Conservation (phyloP, 1,284 basidiomycete genomes). For the Clitocybe nebularis region DNA sequence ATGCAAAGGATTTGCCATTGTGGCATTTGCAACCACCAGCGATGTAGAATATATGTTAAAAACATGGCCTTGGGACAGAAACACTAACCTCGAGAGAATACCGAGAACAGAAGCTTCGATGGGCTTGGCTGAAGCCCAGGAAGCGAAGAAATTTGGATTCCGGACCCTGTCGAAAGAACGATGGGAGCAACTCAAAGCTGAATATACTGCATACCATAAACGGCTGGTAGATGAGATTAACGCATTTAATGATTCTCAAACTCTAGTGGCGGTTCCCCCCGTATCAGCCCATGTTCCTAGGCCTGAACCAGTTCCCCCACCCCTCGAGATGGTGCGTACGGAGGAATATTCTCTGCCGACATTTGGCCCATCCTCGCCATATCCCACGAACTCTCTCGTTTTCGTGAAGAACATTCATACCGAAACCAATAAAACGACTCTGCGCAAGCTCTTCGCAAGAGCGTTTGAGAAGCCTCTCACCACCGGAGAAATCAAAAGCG, state of each 20-base stretch:
- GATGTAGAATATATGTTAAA: conserved; percentile 40
- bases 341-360: too few species aligned
- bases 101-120: conserved; percentile 3
- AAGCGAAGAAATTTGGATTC: conserved; percentile 56
- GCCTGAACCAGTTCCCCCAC: neutral
- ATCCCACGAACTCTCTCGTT: conserved; percentile 62
- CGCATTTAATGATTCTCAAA: conserved; percentile 23
- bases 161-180: conserved; percentile 49
- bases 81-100: conserved; percentile 10
- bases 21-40: conserved; percentile 42
- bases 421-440: conserved; percentile 72
- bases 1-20: conserved; percentile 71
- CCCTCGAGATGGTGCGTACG: conserved; percentile 25
- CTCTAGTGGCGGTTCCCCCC: neutral
- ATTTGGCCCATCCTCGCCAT: conserved; percentile 45
- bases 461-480: conserved; percentile 28
- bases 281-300: neutral
- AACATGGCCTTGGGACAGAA: conserved; percentile 57
- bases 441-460: conserved; percentile 55
- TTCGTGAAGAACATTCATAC: conserved; percentile 66
- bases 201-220: conserved; percentile 59
- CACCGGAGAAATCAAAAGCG: conserved; percentile 16
- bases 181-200: conserved; percentile 60
- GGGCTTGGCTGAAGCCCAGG: conserved; percentile 20
- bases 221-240: conserved; percentile 45